Percentiles rank a stretch among this genome's conserved stretches.
Evolutionary conservation across 192 early-diverging fungal species (phyloP).

Genomic region (Pilaira anomala): DNA sequence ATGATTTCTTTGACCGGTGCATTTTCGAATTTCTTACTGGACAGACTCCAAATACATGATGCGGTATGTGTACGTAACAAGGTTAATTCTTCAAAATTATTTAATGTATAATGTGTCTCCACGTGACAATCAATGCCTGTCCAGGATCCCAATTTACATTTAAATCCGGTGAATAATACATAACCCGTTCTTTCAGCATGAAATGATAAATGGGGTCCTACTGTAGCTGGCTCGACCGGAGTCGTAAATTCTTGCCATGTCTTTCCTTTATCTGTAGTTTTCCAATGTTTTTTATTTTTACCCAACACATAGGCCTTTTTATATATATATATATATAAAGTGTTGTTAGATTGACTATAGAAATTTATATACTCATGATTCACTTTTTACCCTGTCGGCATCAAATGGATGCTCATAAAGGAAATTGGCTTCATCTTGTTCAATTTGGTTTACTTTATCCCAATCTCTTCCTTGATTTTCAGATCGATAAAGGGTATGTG

Average conservation of each 20-base stretch:
- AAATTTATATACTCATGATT: too few species aligned
- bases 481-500: slow-evolving; percentile 58
- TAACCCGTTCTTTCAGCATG: slow-evolving; percentile 64
- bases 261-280: slow-evolving; percentile 55
- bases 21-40: slow-evolving; percentile 56
- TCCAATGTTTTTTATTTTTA: slow-evolving; percentile 49
- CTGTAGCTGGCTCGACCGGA: slow-evolving; percentile 34
- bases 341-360: slow-evolving; percentile 12
- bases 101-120: slow-evolving; percentile 63
- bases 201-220: slow-evolving; percentile 49
- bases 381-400: slow-evolving; percentile 47
- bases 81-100: slow-evolving; percentile 61
- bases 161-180: slow-evolving; percentile 62
- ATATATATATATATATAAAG: background rate
- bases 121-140: slow-evolving; percentile 54
- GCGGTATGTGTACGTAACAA: slow-evolving; percentile 55
- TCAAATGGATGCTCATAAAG: slow-evolving; percentile 69
- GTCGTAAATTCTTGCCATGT: slow-evolving; percentile 58
- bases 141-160: slow-evolving; percentile 46
- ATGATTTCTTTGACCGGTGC: slow-evolving; percentile 68
- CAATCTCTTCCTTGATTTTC: slow-evolving; percentile 65
- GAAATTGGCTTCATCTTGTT: slow-evolving; percentile 38
- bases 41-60: slow-evolving; percentile 73
- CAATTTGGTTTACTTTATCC: slow-evolving; percentile 45
- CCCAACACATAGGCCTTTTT: slow-evolving; percentile 58